Percentiles rank a stretch among this genome's conserved stretches.
Evolutionary conservation across 208 protist genomes (phyloP).

Genomic region (Leishmania turanica): DNA sequence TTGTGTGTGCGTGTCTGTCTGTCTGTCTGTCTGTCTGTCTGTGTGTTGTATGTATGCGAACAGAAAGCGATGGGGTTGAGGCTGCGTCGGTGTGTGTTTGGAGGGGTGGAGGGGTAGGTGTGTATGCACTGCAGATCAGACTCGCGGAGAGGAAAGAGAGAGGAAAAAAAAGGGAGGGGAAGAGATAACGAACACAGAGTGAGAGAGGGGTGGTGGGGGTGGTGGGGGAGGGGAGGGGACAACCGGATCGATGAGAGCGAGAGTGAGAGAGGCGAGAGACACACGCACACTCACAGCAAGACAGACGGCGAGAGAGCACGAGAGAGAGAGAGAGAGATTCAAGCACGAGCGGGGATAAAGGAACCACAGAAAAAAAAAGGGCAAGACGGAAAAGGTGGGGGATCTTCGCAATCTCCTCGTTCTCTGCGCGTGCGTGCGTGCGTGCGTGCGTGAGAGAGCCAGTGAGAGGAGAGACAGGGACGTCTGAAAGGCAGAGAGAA

Average conservation of each 20-base stretch:
- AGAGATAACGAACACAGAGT: background rate
- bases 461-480: background rate
- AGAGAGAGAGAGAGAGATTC: background rate
- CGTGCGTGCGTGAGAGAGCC: background rate
- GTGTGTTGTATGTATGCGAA: conserved; percentile 8
- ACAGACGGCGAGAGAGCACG: background rate
- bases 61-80: background rate
- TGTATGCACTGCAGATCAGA: background rate
- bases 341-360: background rate
- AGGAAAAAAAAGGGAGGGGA: conserved; percentile 1
- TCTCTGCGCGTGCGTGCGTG: conserved; percentile 1
- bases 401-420: background rate
- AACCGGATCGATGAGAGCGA: background rate
- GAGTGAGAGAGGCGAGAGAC: background rate
- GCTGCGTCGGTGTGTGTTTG: background rate
- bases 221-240: conserved; percentile 7
- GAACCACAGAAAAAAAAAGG: background rate
- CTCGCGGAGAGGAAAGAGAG: background rate
- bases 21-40: conserved; percentile 6
- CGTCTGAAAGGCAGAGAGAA: background rate
- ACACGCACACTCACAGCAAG: background rate
- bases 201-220: no score
- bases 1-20: background rate
- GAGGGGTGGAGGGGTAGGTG: background rate
- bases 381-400: background rate